phyloP scores from a whole-genome alignment of 371 early-diverging fungal genomes.

The Mortierella sp. region DNA sequence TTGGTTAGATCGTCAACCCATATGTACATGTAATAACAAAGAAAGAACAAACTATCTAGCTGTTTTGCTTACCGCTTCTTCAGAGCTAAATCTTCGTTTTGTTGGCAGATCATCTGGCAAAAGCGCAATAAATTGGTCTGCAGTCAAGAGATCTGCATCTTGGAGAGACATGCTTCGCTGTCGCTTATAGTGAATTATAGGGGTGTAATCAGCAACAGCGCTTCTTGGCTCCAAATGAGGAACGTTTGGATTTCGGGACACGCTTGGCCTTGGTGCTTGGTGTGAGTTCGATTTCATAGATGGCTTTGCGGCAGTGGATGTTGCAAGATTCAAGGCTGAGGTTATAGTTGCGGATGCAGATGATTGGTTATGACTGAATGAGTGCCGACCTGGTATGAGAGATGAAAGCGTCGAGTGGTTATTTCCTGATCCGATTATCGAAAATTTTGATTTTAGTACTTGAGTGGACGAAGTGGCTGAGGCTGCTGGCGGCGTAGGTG shows the following conservation, averaged over 20 bases:
- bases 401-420: neutral
- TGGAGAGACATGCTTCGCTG: slow-evolving; percentile 55
- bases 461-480: neutral
- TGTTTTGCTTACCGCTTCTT: slow-evolving; percentile 31
- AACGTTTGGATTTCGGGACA: neutral
- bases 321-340: slow-evolving; percentile 10
- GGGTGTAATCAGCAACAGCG: slow-evolving; percentile 31
- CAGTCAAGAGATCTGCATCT: slow-evolving; percentile 51
- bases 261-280: neutral
- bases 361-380: neutral
- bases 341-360: neutral
- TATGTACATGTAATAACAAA: neutral
- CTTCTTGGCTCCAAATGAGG: slow-evolving; percentile 39
- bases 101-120: slow-evolving; percentile 37
- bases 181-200: slow-evolving; percentile 29
- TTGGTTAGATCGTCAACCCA: neutral
- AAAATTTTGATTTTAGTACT: neutral
- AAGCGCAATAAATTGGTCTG: slow-evolving; percentile 49
- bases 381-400: neutral
- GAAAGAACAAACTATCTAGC: neutral
- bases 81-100: slow-evolving; percentile 49
- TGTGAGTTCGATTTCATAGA: neutral
- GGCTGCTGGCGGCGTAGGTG: neutral
- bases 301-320: neutral
- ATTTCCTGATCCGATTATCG: neutral